Evolutionary conservation across 2,329 filamentous ascomycete genomes (phyloP), one percentile per base, ranked within the genome.

Genomic region (Neopestalotiopsis rosae): DNA sequence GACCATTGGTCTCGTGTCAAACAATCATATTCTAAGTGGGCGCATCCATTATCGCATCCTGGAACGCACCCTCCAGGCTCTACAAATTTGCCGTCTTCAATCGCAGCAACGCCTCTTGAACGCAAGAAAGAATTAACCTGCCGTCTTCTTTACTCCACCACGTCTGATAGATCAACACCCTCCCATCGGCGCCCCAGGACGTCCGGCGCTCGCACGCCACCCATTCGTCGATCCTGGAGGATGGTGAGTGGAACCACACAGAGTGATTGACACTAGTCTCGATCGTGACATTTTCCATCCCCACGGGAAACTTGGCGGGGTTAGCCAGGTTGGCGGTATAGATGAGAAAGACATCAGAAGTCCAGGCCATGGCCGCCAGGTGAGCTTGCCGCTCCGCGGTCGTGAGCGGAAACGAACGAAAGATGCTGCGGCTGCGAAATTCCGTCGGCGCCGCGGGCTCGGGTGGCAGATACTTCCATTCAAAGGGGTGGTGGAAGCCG

Each of bases 161-260:
- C 2, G 62, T 64, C 61, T 70, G 71, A 28, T 71, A 69, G 5
- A 73, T 52, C 24, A 72, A 65, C 2, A 71, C 67, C 20, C 72
- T 68, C 6, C 72, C 69, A 49, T 72, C 66, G n/a, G 66, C 67
- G 28, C 67, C 72, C 69, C 70, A 72, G 5, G 62, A 58, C 6
- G 71, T 71, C 24, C 65, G 63, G 9, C 72, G 66, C 58, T 70
- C 72, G 24, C 58, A 67, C 14, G 67, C 65, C 61, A 72, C 61
- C 71, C 71, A 71, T 5, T 70, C 63, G 30, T 73, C 70, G 28
- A 67, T 63, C 5, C 38, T 59, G 3, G 49, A 66, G n/a, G 59
- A 61, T 2, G 69, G 67, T 30, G 69, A 65, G 59, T 73, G 71
- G 45, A 72, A 71, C 56, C 67, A 72, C 1, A 71, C 63, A 20